Evolutionary conservation across 371 early-diverging fungal species (phyloP).

Genomic region (Dinochytrium kinnereticum): DNA sequence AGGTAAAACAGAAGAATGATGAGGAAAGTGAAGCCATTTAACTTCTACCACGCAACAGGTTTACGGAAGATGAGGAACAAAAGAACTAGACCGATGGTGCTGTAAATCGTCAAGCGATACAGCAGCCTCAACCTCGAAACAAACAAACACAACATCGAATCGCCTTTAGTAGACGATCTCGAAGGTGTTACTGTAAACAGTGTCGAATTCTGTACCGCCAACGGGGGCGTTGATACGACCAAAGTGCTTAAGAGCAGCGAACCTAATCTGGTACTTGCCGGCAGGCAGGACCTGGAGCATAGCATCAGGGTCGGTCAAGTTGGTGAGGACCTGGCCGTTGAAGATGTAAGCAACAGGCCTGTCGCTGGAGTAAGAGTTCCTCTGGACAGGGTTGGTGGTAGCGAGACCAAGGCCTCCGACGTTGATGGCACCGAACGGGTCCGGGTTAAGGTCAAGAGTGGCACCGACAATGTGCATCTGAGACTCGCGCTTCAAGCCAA

Average conservation of each 20-base stretch:
- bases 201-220: constrained; percentile 19
- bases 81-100: no score
- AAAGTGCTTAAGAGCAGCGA: constrained; percentile 25
- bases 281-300: constrained; percentile 12
- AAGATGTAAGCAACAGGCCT: background rate
- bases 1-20: no score
- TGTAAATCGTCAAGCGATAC: no score
- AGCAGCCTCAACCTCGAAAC: no score
- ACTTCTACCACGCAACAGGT: no score
- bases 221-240: constrained; percentile 7
- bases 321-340: background rate
- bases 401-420: background rate
- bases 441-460: background rate
- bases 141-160: no score
- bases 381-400: background rate
- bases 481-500: background rate
- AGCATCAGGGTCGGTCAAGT: background rate
- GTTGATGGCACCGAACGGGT: background rate
- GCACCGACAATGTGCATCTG: background rate
- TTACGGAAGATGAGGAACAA: no score
- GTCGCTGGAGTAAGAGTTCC: background rate
- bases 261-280: constrained; percentile 24
- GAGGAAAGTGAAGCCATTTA: no score
- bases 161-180: constrained; percentile 30
- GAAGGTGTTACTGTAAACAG: constrained; percentile 13